phyloP scores from a whole-genome alignment of 768 basidiomycete species.

The Lactarius vividus region DNA sequence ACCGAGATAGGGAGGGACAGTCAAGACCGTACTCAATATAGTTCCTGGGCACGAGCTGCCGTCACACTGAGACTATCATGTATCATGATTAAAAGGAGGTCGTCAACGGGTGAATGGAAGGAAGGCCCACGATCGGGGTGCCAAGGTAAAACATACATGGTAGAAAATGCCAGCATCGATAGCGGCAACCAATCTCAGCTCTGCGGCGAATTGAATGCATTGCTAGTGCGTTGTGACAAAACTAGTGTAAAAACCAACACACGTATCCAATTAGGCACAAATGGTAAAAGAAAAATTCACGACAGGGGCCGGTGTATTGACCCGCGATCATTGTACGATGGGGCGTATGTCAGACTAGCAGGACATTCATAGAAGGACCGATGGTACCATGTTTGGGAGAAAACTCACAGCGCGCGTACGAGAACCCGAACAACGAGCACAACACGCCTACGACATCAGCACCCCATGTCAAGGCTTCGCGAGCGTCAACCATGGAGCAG shows the following conservation, averaged over 20 bases:
- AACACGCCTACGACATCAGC: conserved; percentile 73
- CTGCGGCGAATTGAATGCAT: conserved; percentile 36
- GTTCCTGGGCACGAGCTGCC: conserved; percentile 64
- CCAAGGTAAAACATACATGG: conserved; percentile 51
- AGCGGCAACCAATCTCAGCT: conserved; percentile 64
- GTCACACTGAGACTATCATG: conserved; percentile 76
- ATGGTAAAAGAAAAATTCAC: conserved; percentile 80
- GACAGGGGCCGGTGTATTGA: conserved; percentile 72
- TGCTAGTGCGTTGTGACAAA: conserved; percentile 11
- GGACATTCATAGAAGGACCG: conserved; percentile 13
- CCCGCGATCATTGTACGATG: conserved; percentile 68
- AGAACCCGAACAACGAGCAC: conserved; percentile 70
- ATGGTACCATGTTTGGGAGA: neutral
- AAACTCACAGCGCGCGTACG: conserved; percentile 67
- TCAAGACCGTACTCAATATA: conserved; percentile 53
- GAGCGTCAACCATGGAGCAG: conserved; percentile 6
- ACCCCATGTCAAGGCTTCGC: conserved; percentile 70
- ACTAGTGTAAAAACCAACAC: neutral
- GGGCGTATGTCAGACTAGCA: conserved; percentile 59
- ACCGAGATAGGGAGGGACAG: neutral
- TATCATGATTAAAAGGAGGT: conserved; percentile 45
- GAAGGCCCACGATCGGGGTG: conserved; percentile 9
- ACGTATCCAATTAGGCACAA: conserved; percentile 56
- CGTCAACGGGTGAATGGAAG: neutral
- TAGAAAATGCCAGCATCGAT: conserved; percentile 84